These are phyloP conservation scores for Trichoderma brevicompactum DNA, from an alignment of 2,329 filamentous ascomycete genomes.

Conservation along the genomic window DNA sequence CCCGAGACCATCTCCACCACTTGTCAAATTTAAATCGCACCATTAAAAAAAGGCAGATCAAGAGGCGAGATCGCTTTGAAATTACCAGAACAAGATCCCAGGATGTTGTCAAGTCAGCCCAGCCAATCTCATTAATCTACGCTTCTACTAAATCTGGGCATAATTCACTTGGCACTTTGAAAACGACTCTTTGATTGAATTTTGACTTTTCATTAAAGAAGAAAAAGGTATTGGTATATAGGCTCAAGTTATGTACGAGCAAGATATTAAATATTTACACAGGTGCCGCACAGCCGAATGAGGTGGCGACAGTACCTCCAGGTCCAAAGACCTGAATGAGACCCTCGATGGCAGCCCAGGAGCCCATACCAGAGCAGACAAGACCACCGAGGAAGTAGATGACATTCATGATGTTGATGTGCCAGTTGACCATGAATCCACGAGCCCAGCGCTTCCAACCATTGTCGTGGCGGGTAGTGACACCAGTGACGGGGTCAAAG, in stretches of 20 bases:
- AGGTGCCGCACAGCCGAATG: conserved; percentile 20
- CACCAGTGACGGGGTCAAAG: conserved; percentile 16
- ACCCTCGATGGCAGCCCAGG: conserved; percentile 16
- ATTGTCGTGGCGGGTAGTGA: conserved; percentile 15
- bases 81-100: neutral
- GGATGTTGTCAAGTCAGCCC: no score
- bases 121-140: neutral
- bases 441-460: conserved; percentile 15
- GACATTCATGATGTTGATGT: conserved; percentile 12
- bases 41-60: neutral
- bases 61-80: neutral
- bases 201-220: conserved; percentile 2
- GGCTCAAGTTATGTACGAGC: conserved; percentile 22
- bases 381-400: conserved; percentile 26
- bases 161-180: neutral
- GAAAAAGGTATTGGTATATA: conserved; percentile 18
- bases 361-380: conserved; percentile 19
- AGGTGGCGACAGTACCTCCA: conserved; percentile 24
- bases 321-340: conserved; percentile 18
- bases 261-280: conserved; percentile 25
- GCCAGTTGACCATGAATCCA: conserved; percentile 25
- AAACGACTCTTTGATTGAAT: neutral
- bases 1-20: neutral
- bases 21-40: neutral
- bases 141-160: neutral